Base-by-base conservation (phyloP, 2,329 filamentous ascomycete species). In the Lomentospora prolificans region DNA sequence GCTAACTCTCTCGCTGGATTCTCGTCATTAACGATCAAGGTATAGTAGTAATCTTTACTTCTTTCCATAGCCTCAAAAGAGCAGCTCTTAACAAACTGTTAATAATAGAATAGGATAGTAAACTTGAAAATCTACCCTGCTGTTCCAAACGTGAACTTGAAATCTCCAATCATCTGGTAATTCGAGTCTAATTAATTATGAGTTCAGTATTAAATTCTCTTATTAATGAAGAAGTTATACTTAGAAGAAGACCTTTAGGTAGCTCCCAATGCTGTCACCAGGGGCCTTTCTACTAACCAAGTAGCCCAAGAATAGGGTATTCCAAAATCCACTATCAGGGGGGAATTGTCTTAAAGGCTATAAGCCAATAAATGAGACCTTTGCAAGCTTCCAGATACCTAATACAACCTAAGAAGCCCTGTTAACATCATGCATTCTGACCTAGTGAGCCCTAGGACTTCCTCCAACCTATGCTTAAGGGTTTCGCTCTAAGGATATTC, bases 401-500 rank as follows among this genome's bases (percentile, higher is more conserved):
- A 51, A 14, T n/a, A 9, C 25, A 7, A 4, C 48, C 9, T n/a
- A 51, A 2, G 48, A 30, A 51, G 10, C 48, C 2, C 48, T 30
- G 8, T 28, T 51, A 28, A 30, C 48, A 5, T 30, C 48, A 51
- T 51, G 8, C 9, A 8, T 51, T 27, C 48, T 51, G 17, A 51
- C 48, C 48, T 25, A 51, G 24, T 8, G 48, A 4, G 48, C 48
- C 48, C 25, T 51, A 51, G 24, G 48, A 30, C 48, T 51, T 51
- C 48, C 48, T n/a, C 48, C 12, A 51, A 30, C 25, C 8, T 25
- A 51, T 51, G 12, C 48, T 3, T 19, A 48, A 25, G 4, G 3
- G 3, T 25, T 48, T 48, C 19, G 8, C 44, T n/a, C 10, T 19
- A 48, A 22, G n/a, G 10, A 48, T 48, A 4, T 19, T 48, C 5